Evolutionary conservation across 352 stramenopile genomes (phyloP).

Genomic region (Blastocystis sp.): DNA sequence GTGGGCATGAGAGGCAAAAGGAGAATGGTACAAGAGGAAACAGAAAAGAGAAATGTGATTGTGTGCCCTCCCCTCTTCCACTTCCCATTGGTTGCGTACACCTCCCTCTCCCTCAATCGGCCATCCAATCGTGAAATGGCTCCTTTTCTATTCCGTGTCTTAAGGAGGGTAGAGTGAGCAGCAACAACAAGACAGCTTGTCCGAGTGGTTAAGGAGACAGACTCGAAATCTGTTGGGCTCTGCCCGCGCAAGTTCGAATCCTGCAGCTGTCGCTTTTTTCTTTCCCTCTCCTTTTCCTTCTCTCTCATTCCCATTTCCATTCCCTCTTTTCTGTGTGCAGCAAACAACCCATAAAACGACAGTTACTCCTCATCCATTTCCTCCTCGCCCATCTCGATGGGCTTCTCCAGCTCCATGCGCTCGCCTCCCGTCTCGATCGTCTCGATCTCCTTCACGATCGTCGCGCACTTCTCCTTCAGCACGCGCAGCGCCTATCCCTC

Average conservation of each 20-base stretch:
- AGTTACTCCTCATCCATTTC: constrained; percentile 51
- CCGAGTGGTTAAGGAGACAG: constrained; percentile 68
- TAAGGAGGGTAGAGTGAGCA: too few relatives aligned
- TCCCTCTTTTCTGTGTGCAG: neutral
- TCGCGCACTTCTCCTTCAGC: constrained; percentile 56
- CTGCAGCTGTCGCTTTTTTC: constrained; percentile 66
- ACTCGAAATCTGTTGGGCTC: constrained; percentile 69
- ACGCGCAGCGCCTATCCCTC: constrained; percentile 44
- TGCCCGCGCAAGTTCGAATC: constrained; percentile 69
- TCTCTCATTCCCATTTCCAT: neutral
- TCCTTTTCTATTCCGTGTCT: too few relatives aligned
- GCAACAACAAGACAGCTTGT: constrained; percentile 43
- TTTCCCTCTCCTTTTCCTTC: neutral
- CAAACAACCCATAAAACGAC: constrained; percentile 45
- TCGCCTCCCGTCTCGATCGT: constrained; percentile 32
- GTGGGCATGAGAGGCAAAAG: neutral
- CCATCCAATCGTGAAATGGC: too few relatives aligned
- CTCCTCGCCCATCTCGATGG: neutral
- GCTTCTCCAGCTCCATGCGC: neutral
- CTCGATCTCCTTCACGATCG: constrained; percentile 54
- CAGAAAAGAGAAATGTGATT: too few relatives aligned
- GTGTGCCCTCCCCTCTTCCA: too few relatives aligned
- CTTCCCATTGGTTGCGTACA: too few relatives aligned
- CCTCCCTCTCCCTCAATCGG: too few relatives aligned
- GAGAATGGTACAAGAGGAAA: too few relatives aligned